phyloP scores from a whole-genome alignment of 2,329 filamentous ascomycete genomes.

The Cladosporium sp. region DNA sequence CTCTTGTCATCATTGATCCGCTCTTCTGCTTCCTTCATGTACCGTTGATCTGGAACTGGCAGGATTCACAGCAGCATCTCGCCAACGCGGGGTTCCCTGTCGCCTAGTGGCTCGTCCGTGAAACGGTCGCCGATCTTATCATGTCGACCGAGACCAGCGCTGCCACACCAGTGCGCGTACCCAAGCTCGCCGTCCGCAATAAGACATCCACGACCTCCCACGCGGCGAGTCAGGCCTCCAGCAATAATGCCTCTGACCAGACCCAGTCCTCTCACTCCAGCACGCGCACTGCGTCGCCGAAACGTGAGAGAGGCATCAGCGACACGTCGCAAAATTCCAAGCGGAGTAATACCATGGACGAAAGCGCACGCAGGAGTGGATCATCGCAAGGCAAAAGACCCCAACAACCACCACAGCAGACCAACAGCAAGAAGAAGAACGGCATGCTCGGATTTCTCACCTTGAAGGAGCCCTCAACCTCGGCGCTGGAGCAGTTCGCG shows the following conservation, averaged over 20 bases:
- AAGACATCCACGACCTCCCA: neutral
- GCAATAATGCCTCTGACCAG: conserved; percentile 8
- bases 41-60: neutral
- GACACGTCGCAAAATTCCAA: conserved; percentile 8
- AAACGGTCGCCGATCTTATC: conserved; percentile 10
- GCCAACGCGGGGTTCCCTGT: conserved; percentile 10
- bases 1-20: neutral
- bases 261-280: neutral
- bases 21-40: neutral
- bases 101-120: neutral
- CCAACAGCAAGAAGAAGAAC: conserved; percentile 31
- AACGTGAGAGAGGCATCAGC: conserved; percentile 4
- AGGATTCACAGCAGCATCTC: conserved; percentile 11
- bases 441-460: conserved; percentile 44
- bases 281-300: neutral
- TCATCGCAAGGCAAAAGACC: conserved; percentile 1
- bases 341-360: conserved; percentile 1
- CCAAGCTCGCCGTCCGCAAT: conserved; percentile 24
- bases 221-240: neutral
- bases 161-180: conserved; percentile 18
- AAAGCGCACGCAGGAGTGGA: neutral
- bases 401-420: conserved; percentile 7
- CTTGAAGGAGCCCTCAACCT: conserved; percentile 47
- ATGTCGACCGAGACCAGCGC: conserved; percentile 13
- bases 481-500: conserved; percentile 44